Evolutionary conservation across 805 yeast genomes (phyloP).

Genomic region (Wickerhamiella australiensis): DNA sequence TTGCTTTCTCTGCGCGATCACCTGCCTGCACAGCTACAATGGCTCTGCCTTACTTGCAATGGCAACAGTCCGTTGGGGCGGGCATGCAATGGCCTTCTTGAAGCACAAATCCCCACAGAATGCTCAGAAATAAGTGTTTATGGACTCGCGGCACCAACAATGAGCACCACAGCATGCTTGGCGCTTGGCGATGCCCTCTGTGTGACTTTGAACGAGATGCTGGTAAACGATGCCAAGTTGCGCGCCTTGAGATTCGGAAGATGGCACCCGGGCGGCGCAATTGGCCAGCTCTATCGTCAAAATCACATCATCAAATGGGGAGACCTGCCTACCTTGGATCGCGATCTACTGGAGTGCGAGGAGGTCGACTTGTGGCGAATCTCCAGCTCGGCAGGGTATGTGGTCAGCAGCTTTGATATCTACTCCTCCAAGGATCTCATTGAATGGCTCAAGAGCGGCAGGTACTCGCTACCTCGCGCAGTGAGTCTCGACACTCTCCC

Average conservation of each 20-base stretch:
- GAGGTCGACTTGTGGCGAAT: constrained; percentile 21
- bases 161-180: constrained; percentile 65
- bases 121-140: constrained; percentile 52
- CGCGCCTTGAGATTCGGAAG: constrained; percentile 50
- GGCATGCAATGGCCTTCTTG: constrained; percentile 42
- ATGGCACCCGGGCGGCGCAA: constrained; percentile 87
- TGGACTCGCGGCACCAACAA: constrained; percentile 81
- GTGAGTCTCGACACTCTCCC: background rate
- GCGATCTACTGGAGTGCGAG: constrained; percentile 14
- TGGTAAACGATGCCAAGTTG: constrained; percentile 42
- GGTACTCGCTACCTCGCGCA: background rate
- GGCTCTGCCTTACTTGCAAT: constrained; percentile 52
- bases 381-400: background rate
- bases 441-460: constrained; percentile 10
- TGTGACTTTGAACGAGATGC: constrained; percentile 58
- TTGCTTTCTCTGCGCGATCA: constrained; percentile 46
- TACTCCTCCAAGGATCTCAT: constrained; percentile 3
- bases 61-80: constrained; percentile 44
- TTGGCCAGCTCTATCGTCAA: constrained; percentile 42
- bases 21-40: constrained; percentile 40
- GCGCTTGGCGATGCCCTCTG: constrained; percentile 69
- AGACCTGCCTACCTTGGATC: constrained; percentile 15
- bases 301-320: constrained; percentile 13
- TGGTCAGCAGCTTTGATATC: constrained; percentile 1
- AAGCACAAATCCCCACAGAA: constrained; percentile 48